Base-by-base conservation (phyloP, 2,329 filamentous ascomycete genomes). In the Ophiocordyceps camponoti-floridani region DNA sequence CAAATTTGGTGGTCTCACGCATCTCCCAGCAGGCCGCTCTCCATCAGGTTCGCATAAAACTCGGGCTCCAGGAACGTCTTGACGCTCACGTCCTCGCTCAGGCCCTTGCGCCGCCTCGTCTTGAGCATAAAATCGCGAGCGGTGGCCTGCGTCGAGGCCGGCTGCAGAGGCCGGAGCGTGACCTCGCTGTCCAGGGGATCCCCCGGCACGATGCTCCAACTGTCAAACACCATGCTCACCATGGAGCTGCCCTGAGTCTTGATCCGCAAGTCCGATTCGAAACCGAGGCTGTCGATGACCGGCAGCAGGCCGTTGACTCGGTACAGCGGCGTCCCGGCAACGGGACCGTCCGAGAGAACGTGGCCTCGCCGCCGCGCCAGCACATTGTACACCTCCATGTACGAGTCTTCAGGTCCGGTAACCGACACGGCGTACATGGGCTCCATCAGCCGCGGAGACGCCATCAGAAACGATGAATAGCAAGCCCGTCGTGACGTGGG, bases 391-490 rank as follows among this genome's bases (percentile, higher is more conserved):
- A 96, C 71, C 41, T 84, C 82, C 48, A 82, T 82, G 46, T 94
- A 86, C 0, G 86, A 83, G 56, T 93, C 86, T 47, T 91, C 84
- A 14, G 87, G 87, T 0, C 89, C 89, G 4, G 86, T 91, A 76
- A 96, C 94, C 40, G 83, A 85, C 54, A 89, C 89, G 4, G 82
- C 77, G 65, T 95, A 98, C 41, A 96, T 75, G 1, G 91, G 91
- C 63, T 98, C 91, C 88, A 98, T 96, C 28, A 98, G 73, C 41
- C 91, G 79, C 27, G 91, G 91, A 19, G 85, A 91, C 3, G 91
- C 89, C 86, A 96, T 95, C 42, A 98, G 71, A 69, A 98, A 98
- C 14, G 85, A 91, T 7, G 83, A 89, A 64, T 98, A 98, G 62
- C 91, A 89, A 11, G 91, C 87, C 46, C 91, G 77, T 45, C 91